phyloP scores from a whole-genome alignment of 345 rosid genomes.

The Euphorbia pulcherrima region DNA sequence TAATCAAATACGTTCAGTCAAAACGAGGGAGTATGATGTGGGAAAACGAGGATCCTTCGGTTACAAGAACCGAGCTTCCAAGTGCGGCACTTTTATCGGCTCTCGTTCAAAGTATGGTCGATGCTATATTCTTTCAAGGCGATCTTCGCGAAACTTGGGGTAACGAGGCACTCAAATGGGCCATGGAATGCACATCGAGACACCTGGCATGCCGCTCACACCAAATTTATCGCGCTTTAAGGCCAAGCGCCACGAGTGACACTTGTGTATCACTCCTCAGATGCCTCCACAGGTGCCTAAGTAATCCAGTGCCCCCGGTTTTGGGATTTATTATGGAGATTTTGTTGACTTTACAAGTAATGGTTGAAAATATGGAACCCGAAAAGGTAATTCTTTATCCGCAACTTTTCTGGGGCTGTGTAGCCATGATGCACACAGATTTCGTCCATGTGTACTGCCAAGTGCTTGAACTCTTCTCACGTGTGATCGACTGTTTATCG shows the following conservation, averaged over 20 bases:
- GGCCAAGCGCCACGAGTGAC: slow-evolving; percentile 89
- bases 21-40: slow-evolving; percentile 99
- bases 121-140: slow-evolving; percentile 99
- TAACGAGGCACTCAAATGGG: slow-evolving; percentile 96
- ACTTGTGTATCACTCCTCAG: slow-evolving; percentile 91
- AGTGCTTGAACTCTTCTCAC: slow-evolving; percentile 93
- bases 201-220: slow-evolving; percentile 98
- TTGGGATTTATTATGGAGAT: slow-evolving; percentile 96
- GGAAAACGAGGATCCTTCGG: slow-evolving; percentile 97
- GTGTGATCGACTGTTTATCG: slow-evolving; percentile 79
- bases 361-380: slow-evolving; percentile 99
- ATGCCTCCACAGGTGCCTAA: slow-evolving; percentile 93
- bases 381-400: slow-evolving; percentile 97
- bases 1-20: slow-evolving; percentile 96
- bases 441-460: slow-evolving; percentile 96
- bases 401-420: slow-evolving; percentile 98
- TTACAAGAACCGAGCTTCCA: slow-evolving; percentile 81
- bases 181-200: slow-evolving; percentile 99
- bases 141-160: slow-evolving; percentile 99
- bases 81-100: slow-evolving; percentile 95
- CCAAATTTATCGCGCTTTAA: slow-evolving; percentile 94
- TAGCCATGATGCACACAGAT: slow-evolving; percentile 99
- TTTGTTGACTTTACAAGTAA: slow-evolving; percentile 85
- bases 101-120: slow-evolving; percentile 98
- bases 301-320: slow-evolving; percentile 91